Evolutionary conservation across 768 basidiomycete species (phyloP).

Genomic region (Rhizopogon vesiculosus): DNA sequence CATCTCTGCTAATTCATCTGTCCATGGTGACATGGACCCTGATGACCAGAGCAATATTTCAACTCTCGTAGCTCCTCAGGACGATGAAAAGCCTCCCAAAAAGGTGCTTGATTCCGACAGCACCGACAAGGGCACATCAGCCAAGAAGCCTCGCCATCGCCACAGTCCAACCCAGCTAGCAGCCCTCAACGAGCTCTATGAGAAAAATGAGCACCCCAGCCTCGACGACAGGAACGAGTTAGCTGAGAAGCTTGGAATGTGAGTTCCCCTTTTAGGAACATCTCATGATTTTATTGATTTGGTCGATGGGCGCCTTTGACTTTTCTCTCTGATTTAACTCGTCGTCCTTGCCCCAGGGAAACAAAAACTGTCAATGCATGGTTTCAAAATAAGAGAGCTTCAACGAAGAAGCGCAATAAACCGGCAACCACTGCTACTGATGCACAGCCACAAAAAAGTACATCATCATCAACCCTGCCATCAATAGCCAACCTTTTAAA

Average conservation of each 20-base stretch:
- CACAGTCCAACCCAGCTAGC: conserved; percentile 69
- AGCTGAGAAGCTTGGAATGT: conserved; percentile 76
- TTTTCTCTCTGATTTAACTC: background rate
- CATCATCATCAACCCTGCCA: conserved; percentile 23
- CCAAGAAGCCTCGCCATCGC: conserved; percentile 76
- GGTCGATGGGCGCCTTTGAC: conserved; percentile 1
- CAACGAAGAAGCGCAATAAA: conserved; percentile 68
- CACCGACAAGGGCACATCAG: conserved; percentile 14
- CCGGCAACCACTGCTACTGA: conserved; percentile 29
- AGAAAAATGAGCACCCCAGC: conserved; percentile 69
- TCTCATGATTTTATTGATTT: conserved; percentile 16
- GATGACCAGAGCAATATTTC: background rate
- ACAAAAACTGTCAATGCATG: conserved; percentile 83
- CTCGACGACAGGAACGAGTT: conserved; percentile 63
- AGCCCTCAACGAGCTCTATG: conserved; percentile 75
- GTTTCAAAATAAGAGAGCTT: conserved; percentile 86
- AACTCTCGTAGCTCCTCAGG: conserved; percentile 5
- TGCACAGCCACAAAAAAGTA: conserved; percentile 12
- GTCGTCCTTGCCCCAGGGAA: conserved; percentile 47
- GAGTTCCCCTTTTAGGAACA: conserved; percentile 32
- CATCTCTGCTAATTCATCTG: conserved; percentile 9
- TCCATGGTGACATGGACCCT: background rate
- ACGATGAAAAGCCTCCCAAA: conserved; percentile 21
- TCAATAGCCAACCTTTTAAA: conserved; percentile 38
- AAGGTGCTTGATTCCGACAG: conserved; percentile 20